Percentiles rank a stretch among this genome's conserved stretches.
These are phyloP conservation scores for Biancaea sappan DNA, from an alignment of 306 rosid species.

Conservation along the genomic window DNA sequence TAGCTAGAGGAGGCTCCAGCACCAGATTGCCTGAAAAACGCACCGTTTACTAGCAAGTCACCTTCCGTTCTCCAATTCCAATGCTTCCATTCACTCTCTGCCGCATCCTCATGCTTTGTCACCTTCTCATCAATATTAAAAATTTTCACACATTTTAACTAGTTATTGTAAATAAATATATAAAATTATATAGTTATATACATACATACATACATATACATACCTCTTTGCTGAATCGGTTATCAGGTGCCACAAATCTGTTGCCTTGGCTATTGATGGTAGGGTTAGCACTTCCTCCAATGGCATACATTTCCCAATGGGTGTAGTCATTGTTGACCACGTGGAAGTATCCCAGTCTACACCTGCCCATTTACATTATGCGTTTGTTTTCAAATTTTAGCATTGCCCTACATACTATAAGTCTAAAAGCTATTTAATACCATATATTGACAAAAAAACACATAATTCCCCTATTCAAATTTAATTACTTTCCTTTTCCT, in stretches of 20 bases:
- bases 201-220: not conserved
- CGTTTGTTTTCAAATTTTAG: slow-evolving; percentile 28
- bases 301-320: slow-evolving; percentile 99
- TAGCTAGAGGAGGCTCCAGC: slow-evolving; percentile 92
- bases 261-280: slow-evolving; percentile 97
- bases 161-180: no score
- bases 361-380: slow-evolving; percentile 44
- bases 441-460: not conserved
- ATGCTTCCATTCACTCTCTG: slow-evolving; percentile 73
- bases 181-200: no score
- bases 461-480: not conserved
- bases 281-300: slow-evolving; percentile 93
- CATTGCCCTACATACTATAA: slow-evolving; percentile 33
- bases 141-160: no score
- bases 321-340: slow-evolving; percentile 99
- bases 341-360: slow-evolving; percentile 95
- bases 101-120: slow-evolving; percentile 97
- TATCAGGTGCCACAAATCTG: slow-evolving; percentile 78
- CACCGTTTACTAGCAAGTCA: slow-evolving; percentile 74
- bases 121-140: slow-evolving; percentile 53
- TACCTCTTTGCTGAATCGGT: slow-evolving; percentile 91
- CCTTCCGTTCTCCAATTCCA: slow-evolving; percentile 99
- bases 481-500: not conserved
- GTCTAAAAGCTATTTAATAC: not conserved
- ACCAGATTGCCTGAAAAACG: slow-evolving; percentile 78